These are phyloP conservation scores for Jimgerdemannia lactiflua DNA, from an alignment of 192 early-diverging fungal species.

Conservation along the genomic window DNA sequence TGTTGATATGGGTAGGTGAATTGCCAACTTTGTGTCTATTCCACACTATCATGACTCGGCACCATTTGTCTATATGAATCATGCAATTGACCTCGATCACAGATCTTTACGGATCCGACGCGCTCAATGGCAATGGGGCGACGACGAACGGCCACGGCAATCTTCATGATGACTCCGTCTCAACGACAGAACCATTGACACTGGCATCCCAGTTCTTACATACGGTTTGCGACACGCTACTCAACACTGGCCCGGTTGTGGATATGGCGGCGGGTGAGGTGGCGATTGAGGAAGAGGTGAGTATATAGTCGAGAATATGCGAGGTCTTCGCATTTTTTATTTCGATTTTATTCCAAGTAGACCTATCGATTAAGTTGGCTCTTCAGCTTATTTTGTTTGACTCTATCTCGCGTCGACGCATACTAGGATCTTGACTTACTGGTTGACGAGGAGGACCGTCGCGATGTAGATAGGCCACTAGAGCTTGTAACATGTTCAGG, in stretches of 20 bases:
- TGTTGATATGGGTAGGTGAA: not conserved
- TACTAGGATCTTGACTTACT: slow-evolving; percentile 3
- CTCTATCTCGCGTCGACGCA: not conserved
- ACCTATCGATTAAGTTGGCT: not conserved
- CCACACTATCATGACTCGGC: no score
- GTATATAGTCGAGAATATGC: not conserved
- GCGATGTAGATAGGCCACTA: slow-evolving; percentile 29
- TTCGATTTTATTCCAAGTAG: not conserved
- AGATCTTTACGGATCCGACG: slow-evolving; percentile 33
- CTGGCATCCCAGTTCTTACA: slow-evolving; percentile 44
- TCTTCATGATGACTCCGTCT: slow-evolving; percentile 1
- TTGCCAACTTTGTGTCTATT: no score
- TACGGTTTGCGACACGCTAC: slow-evolving; percentile 73
- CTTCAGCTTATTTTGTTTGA: not conserved
- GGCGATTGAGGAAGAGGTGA: slow-evolving; percentile 33
- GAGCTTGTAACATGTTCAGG: slow-evolving; percentile 55
- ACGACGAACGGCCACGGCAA: slow-evolving; percentile 16
- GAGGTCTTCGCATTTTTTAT: not conserved
- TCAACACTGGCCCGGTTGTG: slow-evolving; percentile 75
- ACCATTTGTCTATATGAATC: no score
- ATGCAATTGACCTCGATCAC: not conserved
- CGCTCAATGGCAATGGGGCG: slow-evolving; percentile 26
- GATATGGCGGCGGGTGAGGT: slow-evolving; percentile 72
- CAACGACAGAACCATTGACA: not conserved
- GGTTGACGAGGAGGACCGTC: slow-evolving; percentile 6